Evolutionary conservation across 2,329 filamentous ascomycete species (phyloP).

Genomic region (Ascochyta clinopodiicola): DNA sequence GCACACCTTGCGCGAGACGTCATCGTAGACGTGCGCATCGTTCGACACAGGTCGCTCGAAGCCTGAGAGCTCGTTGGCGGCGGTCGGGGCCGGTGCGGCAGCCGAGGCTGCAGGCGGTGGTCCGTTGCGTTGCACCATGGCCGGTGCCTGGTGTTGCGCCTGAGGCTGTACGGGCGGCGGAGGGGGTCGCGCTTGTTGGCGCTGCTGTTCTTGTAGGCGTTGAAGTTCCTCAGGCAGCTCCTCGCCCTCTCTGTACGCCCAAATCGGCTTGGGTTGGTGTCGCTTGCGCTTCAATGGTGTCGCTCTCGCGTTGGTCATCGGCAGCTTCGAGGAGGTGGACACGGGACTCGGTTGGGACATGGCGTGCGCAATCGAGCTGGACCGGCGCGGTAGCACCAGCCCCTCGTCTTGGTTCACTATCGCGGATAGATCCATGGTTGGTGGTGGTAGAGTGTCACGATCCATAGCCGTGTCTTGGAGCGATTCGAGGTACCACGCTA

Average conservation of each 20-base stretch:
- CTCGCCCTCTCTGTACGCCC: conserved; percentile 43
- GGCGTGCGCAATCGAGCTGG: conserved; percentile 37
- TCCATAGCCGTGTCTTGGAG: conserved; percentile 22
- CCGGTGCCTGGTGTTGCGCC: conserved; percentile 25
- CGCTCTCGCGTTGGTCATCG: conserved; percentile 33
- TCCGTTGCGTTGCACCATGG: conserved; percentile 28
- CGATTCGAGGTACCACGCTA: conserved; percentile 20
- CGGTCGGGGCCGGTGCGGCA: conserved; percentile 17
- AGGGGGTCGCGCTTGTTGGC: conserved; percentile 30
- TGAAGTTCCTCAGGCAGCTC: conserved; percentile 34
- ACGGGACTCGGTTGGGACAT: conserved; percentile 38
- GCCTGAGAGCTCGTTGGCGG: conserved; percentile 27
- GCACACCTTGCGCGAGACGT: conserved; percentile 76
- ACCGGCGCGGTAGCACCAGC: conserved; percentile 40
- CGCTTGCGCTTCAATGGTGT: conserved; percentile 46
- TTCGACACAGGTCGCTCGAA: conserved; percentile 71
- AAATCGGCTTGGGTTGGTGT: conserved; percentile 46
- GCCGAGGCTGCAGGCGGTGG: conserved; percentile 19
- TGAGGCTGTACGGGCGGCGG: conserved; percentile 23
- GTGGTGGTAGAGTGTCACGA: conserved; percentile 34
- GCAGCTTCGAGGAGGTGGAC: conserved; percentile 37
- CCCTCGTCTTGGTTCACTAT: conserved; percentile 45
- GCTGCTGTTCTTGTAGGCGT: conserved; percentile 29
- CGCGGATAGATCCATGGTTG: conserved; percentile 46
- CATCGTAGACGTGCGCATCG: conserved; percentile 70